Conservation (phyloP, 441 rosid species). For the Gossypium aridum region DNA sequence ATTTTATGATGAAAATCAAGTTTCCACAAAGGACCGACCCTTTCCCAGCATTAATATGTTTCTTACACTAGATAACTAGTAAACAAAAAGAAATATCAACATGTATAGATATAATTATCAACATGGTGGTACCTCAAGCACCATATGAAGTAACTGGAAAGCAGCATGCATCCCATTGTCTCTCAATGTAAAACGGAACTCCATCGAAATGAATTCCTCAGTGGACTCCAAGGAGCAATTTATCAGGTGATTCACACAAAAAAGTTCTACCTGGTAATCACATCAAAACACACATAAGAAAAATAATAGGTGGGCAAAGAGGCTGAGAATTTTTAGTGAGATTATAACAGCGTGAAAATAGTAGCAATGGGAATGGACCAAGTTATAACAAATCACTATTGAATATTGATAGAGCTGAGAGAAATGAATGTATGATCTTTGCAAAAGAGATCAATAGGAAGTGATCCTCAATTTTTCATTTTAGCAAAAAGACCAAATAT, state of each 20-base stretch:
- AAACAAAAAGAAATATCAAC: conserved; percentile 6
- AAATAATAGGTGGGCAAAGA: not conserved
- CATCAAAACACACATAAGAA: conserved; percentile 14
- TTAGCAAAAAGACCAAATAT: not conserved
- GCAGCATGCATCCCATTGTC: conserved; percentile 99
- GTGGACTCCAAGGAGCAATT: conserved; percentile 99
- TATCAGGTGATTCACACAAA: conserved; percentile 95
- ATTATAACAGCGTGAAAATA: not conserved
- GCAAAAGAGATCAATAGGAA: not conserved
- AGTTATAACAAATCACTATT: not conserved
- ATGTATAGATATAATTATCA: conserved; percentile 3
- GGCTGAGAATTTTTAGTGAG: not conserved
- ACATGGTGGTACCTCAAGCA: conserved; percentile 73
- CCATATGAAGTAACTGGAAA: conserved; percentile 99
- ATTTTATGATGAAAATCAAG: not conserved
- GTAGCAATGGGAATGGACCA: not conserved
- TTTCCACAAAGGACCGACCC: not conserved
- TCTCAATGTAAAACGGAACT: conserved; percentile 92
- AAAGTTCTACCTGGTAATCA: conserved; percentile 81
- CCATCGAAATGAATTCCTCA: conserved; percentile 98
- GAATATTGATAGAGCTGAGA: not conserved
- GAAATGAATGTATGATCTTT: not conserved
- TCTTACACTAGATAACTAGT: not conserved
- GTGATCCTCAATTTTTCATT: not conserved
- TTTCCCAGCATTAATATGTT: not conserved